Percentiles rank a stretch among this genome's conserved stretches.
Conservation (phyloP, 1,139 yeast genomes). For the Candida albicans region DNA sequence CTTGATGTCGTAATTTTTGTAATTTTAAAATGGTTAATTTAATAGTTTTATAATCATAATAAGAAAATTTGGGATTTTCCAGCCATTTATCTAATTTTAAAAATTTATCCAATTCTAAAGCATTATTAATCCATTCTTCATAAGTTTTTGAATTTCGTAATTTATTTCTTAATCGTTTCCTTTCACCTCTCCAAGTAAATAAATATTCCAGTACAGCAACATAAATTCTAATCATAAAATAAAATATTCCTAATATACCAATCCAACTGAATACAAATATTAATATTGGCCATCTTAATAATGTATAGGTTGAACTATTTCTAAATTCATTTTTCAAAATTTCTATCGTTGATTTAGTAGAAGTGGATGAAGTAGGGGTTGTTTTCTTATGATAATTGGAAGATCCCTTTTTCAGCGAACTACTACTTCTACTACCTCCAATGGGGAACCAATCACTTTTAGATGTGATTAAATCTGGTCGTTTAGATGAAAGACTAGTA, state of each 20-base stretch:
- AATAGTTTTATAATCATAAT: constrained; percentile 67
- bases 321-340: constrained; percentile 44
- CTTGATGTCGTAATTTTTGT: constrained; percentile 29
- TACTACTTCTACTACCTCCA: constrained; percentile 18
- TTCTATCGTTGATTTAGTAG: constrained; percentile 6
- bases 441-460: constrained; percentile 72
- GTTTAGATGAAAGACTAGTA: constrained; percentile 5
- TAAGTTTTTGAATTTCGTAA: constrained; percentile 52
- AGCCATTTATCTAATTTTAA: constrained; percentile 68
- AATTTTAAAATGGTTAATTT: constrained; percentile 51
- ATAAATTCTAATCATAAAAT: constrained; percentile 55
- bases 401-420: not conserved
- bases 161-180: constrained; percentile 49
- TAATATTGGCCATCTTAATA: constrained; percentile 68
- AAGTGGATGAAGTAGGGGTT: constrained; percentile 3
- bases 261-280: constrained; percentile 56
- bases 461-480: constrained; percentile 48
- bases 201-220: constrained; percentile 65
- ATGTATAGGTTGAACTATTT: constrained; percentile 48
- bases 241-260: constrained; percentile 45
- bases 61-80: constrained; percentile 58
- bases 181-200: constrained; percentile 60
- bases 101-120: constrained; percentile 55
- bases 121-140: constrained; percentile 63
- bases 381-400: not conserved